phyloP scores from a whole-genome alignment of 306 rosid species.

The Argentina anserina region DNA sequence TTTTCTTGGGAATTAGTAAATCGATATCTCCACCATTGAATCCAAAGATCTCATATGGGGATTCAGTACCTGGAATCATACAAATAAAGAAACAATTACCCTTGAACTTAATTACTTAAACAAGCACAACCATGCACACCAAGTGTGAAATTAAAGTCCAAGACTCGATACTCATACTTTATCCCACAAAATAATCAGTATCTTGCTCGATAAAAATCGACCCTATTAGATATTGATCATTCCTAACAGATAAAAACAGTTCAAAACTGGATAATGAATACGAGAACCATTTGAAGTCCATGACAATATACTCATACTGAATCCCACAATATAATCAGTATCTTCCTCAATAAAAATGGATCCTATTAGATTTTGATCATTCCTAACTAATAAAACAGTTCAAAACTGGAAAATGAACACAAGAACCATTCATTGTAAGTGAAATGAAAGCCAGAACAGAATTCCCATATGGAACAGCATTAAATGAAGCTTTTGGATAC shows the following conservation, averaged over 20 bases:
- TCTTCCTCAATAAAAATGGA: background rate
- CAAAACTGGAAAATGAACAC: background rate
- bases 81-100: background rate
- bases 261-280: background rate
- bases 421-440: background rate
- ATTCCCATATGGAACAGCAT: background rate
- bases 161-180: background rate
- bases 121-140: background rate
- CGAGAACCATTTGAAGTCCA: background rate
- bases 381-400: background rate
- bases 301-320: background rate
- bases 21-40: conserved; percentile 4
- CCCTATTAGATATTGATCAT: background rate
- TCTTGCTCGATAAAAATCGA: background rate
- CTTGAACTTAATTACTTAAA: background rate
- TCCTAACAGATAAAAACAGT: background rate
- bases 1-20: background rate
- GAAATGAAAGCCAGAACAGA: background rate
- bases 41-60: conserved; percentile 6
- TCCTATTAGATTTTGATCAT: background rate
- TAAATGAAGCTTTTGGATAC: background rate
- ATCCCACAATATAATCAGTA: background rate
- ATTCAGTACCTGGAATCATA: conserved; percentile 25
- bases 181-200: background rate
- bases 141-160: background rate